These are phyloP conservation scores for Echeveria elegans DNA, from an alignment of 164 flowering plant genomes.

Conservation along the genomic window DNA sequence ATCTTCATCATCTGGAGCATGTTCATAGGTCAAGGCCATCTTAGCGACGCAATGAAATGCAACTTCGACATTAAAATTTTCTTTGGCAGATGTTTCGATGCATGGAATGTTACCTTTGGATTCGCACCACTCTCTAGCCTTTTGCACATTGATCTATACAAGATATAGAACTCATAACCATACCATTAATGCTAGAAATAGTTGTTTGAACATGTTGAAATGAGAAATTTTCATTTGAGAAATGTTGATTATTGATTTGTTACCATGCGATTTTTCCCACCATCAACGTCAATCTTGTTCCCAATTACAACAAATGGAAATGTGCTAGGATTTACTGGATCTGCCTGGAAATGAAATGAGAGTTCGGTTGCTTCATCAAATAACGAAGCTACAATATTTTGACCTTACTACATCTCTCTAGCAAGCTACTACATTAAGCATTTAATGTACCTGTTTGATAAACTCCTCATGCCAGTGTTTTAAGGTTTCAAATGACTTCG, in stretches of 20 bases:
- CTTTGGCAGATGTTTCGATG: conserved; percentile 55
- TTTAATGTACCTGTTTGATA: conserved; percentile 31
- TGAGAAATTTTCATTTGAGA: too few relatives aligned
- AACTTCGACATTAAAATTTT: conserved; percentile 30
- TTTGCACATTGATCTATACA: conserved; percentile 37
- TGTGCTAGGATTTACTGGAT: conserved; percentile 19
- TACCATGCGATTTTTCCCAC: conserved; percentile 31
- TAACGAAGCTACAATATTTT: background rate
- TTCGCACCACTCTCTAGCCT: conserved; percentile 46
- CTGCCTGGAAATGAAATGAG: conserved; percentile 20
- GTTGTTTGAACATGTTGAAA: too few relatives aligned
- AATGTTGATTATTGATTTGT: background rate
- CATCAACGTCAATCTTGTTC: conserved; percentile 33
- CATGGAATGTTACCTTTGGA: conserved; percentile 38
- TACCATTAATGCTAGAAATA: too few relatives aligned
- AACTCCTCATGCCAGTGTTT: conserved; percentile 36
- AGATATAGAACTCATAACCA: background rate
- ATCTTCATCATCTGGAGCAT: conserved; percentile 7
- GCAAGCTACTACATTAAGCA: background rate
- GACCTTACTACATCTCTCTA: background rate
- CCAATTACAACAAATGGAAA: conserved; percentile 35
- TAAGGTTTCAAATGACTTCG: conserved; percentile 29
- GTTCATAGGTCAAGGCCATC: conserved; percentile 25
- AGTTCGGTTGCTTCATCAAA: background rate
- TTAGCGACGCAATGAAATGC: conserved; percentile 34